phyloP scores from a whole-genome alignment of 192 early-diverging fungal species.

The Allomyces macrogynus region DNA sequence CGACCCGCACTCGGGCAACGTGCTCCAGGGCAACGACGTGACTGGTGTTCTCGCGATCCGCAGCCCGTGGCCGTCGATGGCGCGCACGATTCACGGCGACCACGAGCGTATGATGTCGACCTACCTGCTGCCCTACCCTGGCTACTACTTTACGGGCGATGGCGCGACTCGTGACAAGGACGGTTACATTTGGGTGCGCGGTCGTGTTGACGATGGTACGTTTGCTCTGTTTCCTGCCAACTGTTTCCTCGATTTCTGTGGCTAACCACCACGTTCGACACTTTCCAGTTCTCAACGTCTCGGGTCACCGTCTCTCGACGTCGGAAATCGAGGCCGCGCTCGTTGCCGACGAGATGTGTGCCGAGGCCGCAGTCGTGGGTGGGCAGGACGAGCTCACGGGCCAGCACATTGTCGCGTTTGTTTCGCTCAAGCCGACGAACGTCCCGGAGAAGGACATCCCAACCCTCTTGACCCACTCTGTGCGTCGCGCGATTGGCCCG shows the following conservation, averaged over 20 bases:
- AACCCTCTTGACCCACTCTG: conserved; percentile 45
- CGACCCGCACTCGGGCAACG: conserved; percentile 63
- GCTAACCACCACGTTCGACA: conserved; percentile 7
- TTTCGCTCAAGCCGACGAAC: conserved; percentile 47
- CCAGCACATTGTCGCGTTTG: conserved; percentile 73
- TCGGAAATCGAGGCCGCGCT: conserved; percentile 87
- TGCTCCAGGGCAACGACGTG: conserved; percentile 64
- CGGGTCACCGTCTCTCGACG: conserved; percentile 81
- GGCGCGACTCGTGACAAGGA: conserved; percentile 78
- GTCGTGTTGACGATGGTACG: conserved; percentile 35
- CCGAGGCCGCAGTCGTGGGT: conserved; percentile 80
- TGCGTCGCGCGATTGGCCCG: conserved; percentile 76
- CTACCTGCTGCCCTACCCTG: conserved; percentile 72
- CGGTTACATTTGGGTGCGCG: conserved; percentile 90
- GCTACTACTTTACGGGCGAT: conserved; percentile 93
- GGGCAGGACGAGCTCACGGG: conserved; percentile 74
- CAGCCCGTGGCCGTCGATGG: conserved; percentile 77
- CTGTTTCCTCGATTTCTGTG: conserved; percentile 5
- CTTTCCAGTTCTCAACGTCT: conserved; percentile 81
- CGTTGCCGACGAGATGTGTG: conserved; percentile 53
- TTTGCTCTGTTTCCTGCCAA: neutral
- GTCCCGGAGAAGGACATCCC: conserved; percentile 21
- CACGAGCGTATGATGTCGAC: conserved; percentile 84
- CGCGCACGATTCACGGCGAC: conserved; percentile 74
- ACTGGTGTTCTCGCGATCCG: conserved; percentile 80